Percentiles rank a stretch among this genome's conserved stretches.
Evolutionary conservation across 345 rosid genomes (phyloP).

Genomic region (Noccaea caerulescens): DNA sequence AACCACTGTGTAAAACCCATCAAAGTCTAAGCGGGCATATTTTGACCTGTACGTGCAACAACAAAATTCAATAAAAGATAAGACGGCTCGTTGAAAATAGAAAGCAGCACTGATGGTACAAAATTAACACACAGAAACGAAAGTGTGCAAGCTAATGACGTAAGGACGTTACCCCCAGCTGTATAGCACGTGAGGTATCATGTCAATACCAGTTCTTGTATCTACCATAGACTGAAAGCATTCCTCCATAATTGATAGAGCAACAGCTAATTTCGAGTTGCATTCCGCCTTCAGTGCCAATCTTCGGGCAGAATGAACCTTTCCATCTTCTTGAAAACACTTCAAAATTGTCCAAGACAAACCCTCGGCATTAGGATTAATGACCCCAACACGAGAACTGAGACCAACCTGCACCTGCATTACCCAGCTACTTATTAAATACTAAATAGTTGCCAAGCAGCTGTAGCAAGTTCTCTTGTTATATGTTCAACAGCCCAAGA

Average conservation of each 20-base stretch:
- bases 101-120: constrained; percentile 14
- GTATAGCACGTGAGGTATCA: constrained; percentile 90
- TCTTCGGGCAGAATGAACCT: constrained; percentile 70
- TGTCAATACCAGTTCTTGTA: constrained; percentile 88
- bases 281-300: constrained; percentile 88
- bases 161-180: constrained; percentile 72
- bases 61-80: constrained; percentile 6
- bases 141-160: constrained; percentile 30
- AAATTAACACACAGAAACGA: constrained; percentile 18
- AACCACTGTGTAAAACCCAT: constrained; percentile 78
- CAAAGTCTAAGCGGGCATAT: constrained; percentile 79
- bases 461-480: constrained; percentile 14
- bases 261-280: constrained; percentile 88
- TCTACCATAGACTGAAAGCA: constrained; percentile 95
- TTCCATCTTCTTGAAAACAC: constrained; percentile 84
- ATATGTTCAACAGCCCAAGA: constrained; percentile 22
- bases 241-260: constrained; percentile 93
- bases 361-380: constrained; percentile 59
- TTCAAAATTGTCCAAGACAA: constrained; percentile 78
- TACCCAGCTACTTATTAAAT: constrained; percentile 28
- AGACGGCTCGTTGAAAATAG: neutral
- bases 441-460: constrained; percentile 7
- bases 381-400: constrained; percentile 72
- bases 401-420: constrained; percentile 72
- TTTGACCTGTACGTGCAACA: constrained; percentile 66